phyloP scores from a whole-genome alignment of 1,139 yeast species.

The Suhomyces chickasaworum region DNA sequence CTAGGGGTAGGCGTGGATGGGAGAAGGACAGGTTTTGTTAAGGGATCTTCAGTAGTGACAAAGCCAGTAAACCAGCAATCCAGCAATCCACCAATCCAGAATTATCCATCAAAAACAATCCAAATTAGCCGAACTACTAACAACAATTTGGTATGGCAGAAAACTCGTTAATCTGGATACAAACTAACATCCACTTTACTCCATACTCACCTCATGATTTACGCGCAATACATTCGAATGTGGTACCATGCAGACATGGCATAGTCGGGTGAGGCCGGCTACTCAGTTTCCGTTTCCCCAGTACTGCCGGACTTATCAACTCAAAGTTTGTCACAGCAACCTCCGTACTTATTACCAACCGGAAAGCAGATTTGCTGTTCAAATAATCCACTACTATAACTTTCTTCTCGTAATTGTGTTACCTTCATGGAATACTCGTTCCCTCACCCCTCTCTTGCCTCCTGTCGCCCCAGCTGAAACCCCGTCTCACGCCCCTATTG shows the following conservation, averaged over 20 bases:
- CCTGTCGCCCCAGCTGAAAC: background rate
- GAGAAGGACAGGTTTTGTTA: too few species aligned
- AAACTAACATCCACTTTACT: too few species aligned
- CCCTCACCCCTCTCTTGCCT: slow-evolving; percentile 1
- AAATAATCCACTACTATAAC: background rate
- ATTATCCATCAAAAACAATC: too few species aligned
- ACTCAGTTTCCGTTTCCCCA: background rate
- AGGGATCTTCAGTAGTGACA: too few species aligned
- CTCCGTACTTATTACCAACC: background rate
- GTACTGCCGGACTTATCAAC: background rate
- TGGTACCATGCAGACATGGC: background rate
- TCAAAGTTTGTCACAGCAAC: background rate
- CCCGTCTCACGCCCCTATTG: background rate
- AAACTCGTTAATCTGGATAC: too few species aligned
- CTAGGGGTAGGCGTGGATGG: too few species aligned
- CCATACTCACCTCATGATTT: too few species aligned
- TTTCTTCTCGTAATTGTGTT: background rate
- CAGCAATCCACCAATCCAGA: too few species aligned
- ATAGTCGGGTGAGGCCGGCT: background rate
- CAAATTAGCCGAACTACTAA: too few species aligned
- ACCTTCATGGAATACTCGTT: background rate
- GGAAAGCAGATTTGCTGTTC: background rate
- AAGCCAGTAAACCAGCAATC: background rate
- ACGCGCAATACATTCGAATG: background rate
- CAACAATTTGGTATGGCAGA: too few species aligned